These are phyloP conservation scores for Curvularia sp. DNA, from an alignment of 2,329 filamentous ascomycete species.

Conservation along the genomic window DNA sequence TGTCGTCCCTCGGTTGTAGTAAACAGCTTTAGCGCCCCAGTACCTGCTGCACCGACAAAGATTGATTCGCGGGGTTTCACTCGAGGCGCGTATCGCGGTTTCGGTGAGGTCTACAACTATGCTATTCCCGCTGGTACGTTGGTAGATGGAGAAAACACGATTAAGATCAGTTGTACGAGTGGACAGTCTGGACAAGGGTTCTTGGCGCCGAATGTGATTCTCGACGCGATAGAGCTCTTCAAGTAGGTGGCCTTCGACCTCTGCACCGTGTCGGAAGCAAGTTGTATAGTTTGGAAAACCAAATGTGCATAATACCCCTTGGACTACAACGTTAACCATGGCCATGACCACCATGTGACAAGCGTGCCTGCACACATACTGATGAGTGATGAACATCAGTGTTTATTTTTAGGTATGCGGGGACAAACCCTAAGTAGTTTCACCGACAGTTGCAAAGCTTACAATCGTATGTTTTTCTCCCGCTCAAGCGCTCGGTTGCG, in stretches of 20 bases:
- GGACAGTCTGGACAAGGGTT: slow-evolving; percentile 64
- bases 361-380: background rate
- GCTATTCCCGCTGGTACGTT: slow-evolving; percentile 67
- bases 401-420: background rate
- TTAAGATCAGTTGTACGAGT: slow-evolving; percentile 66
- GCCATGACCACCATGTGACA: background rate
- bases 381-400: background rate
- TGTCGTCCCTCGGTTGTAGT: slow-evolving; percentile 65
- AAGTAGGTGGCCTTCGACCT: slow-evolving; percentile 11
- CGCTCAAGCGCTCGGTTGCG: background rate
- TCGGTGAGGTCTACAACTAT: slow-evolving; percentile 69
- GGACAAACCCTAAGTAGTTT: background rate
- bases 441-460: background rate
- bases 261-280: background rate
- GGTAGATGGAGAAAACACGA: slow-evolving; percentile 66
- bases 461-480: slow-evolving; percentile 6
- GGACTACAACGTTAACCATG: background rate
- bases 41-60: slow-evolving; percentile 64
- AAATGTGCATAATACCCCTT: background rate
- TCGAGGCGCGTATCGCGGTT: slow-evolving; percentile 69
- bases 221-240: slow-evolving; percentile 49
- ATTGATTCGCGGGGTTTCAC: slow-evolving; percentile 71
- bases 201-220: slow-evolving; percentile 63
- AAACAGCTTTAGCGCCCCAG: slow-evolving; percentile 61
- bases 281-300: background rate